Base-by-base conservation (phyloP, 1,284 basidiomycete genomes). In the Apiotrichum domesticum region DNA sequence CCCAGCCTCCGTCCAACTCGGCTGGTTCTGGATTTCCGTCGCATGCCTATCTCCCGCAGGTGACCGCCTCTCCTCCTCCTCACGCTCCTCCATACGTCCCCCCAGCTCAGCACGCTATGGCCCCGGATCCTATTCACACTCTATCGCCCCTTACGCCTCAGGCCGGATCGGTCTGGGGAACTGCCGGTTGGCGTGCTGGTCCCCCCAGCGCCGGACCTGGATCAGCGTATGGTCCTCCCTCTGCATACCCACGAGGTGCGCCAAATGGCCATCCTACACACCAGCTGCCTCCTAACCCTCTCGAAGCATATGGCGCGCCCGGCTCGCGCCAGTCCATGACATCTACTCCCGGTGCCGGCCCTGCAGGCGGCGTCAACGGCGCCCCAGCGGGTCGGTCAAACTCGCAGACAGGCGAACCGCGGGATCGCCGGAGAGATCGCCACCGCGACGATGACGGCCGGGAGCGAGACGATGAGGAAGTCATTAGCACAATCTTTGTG, bases 401-500 rank as follows among this genome's bases (percentile, higher is more conserved):
- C 11, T 63, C 61, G n/a, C 58, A 59, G 42, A 51, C 58, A 2
- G 61, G 61, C 15, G 61, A 63, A 46, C 54, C 58, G 2, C 56
- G 58, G 29, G 61, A 63, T 48, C 46, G 61, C 13, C 55, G 61
- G 15, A 52, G 61, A 50, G 58, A 60, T 34, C 21, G 21, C 21
- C 58, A 59, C 41, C 55, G 61, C 9, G 65, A 66, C 35, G 68
- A 70, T 2, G 66, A 66, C 32, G 65, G 64, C 9, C 34, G 67
- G n/a, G 68, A 66, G 15, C 55, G 55, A 6, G 63, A 67, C 13
- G 73, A 72, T 3, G 84, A 87, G 58, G 93, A 97, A 72, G 93
- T 97, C 67, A 97, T 98, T 58, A 94, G 90, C 21, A 98, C 95
- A 2, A 95, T 98, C 62, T 98, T 98, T 67, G 94, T 98, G 1